A percentile compares a stretch with the other conserved stretches of the same genome.
phyloP scores from a whole-genome alignment of 2,329 filamentous ascomycete species.

The Neofusicoccum ribis region DNA sequence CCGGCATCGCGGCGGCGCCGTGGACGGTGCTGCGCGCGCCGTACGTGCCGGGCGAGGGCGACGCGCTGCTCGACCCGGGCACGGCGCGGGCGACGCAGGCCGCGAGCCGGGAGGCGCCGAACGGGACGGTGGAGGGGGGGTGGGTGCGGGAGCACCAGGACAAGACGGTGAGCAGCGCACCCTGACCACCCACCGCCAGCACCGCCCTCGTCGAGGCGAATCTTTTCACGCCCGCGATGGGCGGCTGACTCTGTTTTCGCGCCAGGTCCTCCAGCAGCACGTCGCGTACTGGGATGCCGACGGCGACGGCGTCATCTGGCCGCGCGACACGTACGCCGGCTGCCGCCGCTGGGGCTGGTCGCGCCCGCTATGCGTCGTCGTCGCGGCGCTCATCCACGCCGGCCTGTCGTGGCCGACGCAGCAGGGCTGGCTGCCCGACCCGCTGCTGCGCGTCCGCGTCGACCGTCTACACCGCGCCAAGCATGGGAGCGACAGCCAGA shows the following conservation, averaged over 20 bases:
- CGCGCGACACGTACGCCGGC: constrained; percentile 51
- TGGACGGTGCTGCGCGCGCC: constrained; percentile 7
- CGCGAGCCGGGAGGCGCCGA: constrained; percentile 39
- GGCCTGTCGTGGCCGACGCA: constrained; percentile 53
- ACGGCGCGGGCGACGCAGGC: constrained; percentile 15
- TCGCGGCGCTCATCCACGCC: constrained; percentile 50
- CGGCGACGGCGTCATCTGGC: constrained; percentile 55
- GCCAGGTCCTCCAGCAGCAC: constrained; percentile 53
- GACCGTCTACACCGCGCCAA: constrained; percentile 44
- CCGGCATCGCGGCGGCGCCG: constrained; percentile 4
- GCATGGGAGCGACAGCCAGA: constrained; percentile 45
- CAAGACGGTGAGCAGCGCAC: constrained; percentile 29
- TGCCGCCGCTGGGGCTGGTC: constrained; percentile 50
- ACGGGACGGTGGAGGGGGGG: constrained; percentile 43
- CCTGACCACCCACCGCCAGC: too few species aligned
- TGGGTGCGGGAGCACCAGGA: constrained; percentile 42
- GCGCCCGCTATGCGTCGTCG: constrained; percentile 44
- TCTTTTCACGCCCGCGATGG: too few species aligned
- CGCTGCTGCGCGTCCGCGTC: constrained; percentile 45
- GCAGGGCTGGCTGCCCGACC: constrained; percentile 45
- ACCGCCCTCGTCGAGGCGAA: too few species aligned
- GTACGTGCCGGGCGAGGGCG: constrained; percentile 9
- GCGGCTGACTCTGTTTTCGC: background rate
- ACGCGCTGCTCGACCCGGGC: constrained; percentile 12
- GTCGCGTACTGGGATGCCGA: constrained; percentile 55